Evolutionary conservation across 148 eudicot genomes (phyloP).

Genomic region (Nyssa sinensis): DNA sequence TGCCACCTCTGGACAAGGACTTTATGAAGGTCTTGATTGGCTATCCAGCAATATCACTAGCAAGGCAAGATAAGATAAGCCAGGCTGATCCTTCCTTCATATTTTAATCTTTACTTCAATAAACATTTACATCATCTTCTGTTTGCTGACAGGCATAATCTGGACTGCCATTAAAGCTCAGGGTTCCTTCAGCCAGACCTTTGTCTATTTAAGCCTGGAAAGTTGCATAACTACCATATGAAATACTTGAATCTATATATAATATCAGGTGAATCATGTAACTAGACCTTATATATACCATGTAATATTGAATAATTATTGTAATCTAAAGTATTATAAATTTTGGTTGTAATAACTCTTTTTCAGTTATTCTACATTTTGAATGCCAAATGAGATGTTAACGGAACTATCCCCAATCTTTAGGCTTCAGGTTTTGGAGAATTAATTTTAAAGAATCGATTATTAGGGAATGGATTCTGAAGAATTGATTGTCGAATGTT

Average conservation of each 20-base stretch:
- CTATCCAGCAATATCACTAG: constrained; percentile 43
- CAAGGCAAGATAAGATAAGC: constrained; percentile 41
- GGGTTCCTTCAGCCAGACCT: background rate
- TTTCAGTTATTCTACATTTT: no score
- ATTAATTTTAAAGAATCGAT: no score
- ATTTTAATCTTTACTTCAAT: background rate
- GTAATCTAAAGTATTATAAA: background rate
- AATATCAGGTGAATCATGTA: background rate
- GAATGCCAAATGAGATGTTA: no score
- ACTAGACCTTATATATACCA: background rate
- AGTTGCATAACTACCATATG: background rate
- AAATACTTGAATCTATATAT: no score
- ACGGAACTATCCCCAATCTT: no score
- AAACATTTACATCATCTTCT: background rate
- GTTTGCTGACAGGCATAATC: constrained; percentile 1
- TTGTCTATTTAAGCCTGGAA: background rate
- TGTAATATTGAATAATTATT: background rate
- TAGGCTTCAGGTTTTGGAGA: no score
- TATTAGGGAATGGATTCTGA: no score
- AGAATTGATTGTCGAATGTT: no score
- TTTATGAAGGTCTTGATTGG: constrained; percentile 74
- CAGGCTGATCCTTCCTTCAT: background rate
- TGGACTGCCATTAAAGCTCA: background rate
- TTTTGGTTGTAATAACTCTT: background rate
- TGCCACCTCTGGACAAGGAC: constrained; percentile 62